A percentile compares a stretch with the other conserved stretches of the same genome.
Evolutionary conservation across 2,329 filamentous ascomycete species (phyloP).

Genomic region (Nemania bipapillata): DNA sequence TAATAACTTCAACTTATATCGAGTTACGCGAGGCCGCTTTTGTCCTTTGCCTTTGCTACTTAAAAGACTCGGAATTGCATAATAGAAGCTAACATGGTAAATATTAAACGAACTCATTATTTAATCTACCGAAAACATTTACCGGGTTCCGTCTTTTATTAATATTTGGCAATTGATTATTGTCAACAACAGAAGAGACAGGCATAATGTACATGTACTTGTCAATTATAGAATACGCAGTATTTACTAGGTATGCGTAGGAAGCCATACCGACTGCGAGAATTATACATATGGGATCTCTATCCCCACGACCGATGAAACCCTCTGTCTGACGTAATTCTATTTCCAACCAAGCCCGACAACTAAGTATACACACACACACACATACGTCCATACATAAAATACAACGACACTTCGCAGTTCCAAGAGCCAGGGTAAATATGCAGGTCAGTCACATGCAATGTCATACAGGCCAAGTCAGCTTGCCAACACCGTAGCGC

Average conservation of each 20-base stretch:
- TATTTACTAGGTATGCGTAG: too few species aligned
- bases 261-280: neutral
- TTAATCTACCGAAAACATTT: neutral
- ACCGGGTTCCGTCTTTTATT: neutral
- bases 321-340: conserved; percentile 17
- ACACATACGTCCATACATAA: too few species aligned
- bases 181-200: neutral
- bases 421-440: conserved; percentile 7
- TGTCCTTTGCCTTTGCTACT: neutral
- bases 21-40: neutral
- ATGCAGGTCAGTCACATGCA: conserved; percentile 30
- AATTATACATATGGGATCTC: neutral
- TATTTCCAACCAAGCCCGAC: neutral
- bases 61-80: neutral
- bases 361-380: too few species aligned
- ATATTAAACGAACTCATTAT: neutral
- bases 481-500: neutral
- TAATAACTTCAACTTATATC: neutral
- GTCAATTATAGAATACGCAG: neutral
- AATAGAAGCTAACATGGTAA: neutral
- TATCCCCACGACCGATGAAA: neutral
- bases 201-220: neutral
- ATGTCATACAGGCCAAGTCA: conserved; percentile 7
- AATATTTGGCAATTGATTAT: neutral
- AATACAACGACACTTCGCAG: neutral